These are phyloP conservation scores for Agaricus blazei DNA, from an alignment of 768 basidiomycete species.

Conservation along the genomic window DNA sequence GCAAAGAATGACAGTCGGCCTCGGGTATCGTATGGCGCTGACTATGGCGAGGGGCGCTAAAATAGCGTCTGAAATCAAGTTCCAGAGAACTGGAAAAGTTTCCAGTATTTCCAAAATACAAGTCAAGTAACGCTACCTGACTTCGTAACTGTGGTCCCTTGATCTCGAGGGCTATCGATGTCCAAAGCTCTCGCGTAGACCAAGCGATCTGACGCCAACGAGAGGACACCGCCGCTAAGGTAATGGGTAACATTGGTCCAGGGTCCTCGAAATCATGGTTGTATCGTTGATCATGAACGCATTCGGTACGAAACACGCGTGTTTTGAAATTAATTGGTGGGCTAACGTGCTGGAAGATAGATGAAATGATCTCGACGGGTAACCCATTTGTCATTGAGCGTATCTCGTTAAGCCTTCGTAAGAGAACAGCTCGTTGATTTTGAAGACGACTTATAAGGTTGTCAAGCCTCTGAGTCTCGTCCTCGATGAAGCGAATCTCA, in stretches of 20 bases:
- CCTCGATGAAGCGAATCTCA: not conserved
- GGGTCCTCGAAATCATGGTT: not conserved
- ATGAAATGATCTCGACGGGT: slow-evolving; percentile 3
- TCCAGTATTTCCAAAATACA: not conserved
- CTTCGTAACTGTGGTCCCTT: not conserved
- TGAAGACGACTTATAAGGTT: slow-evolving; percentile 1
- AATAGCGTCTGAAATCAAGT: not conserved
- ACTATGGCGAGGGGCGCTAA: not conserved
- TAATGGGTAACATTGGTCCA: not conserved
- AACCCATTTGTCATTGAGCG: not conserved
- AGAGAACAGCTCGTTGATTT: not conserved
- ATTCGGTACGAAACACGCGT: not conserved
- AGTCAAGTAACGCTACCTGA: not conserved
- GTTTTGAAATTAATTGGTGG: not conserved
- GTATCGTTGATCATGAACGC: not conserved
- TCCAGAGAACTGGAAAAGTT: not conserved
- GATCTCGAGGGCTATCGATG: not conserved
- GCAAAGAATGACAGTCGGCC: not conserved
- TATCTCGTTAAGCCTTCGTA: not conserved
- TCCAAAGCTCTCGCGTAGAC: slow-evolving; percentile 6
- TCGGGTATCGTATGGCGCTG: not conserved
- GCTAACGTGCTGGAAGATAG: not conserved
- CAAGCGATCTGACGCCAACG: slow-evolving; percentile 2
- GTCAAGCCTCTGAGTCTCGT: not conserved
- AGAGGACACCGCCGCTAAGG: not conserved